Evolutionary conservation across 331 rosid species (phyloP), one percentile per base, ranked within the genome.

Genomic region (Quercus lobata): DNA sequence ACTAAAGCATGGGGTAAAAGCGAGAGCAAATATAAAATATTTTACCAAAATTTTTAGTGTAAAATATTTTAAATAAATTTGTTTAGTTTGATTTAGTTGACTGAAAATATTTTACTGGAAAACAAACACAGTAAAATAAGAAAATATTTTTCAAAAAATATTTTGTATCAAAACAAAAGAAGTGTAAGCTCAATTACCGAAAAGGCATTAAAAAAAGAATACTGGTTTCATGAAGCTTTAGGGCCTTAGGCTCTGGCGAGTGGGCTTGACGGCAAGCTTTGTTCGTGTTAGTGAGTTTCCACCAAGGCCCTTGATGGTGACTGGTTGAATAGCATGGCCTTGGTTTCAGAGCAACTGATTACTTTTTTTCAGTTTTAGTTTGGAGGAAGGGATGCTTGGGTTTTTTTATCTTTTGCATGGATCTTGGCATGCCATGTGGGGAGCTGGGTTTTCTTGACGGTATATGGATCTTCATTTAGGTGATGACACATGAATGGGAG

Each of bases 231-330:
- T 88, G 83, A 83, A 74, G 53, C 79, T 88, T 34, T 82, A 90
- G 84, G 97, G 75, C 78, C 34, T 30, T 30, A 29, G 30, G 4
- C 76, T 90, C 83, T 89, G 93, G 80, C 86, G 85, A 58, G 92
- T 82, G 80, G 96, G 86, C 82, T 87, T 91, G 89, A 95, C 73
- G 54, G 83, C 17, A 80, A 95, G 96, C 89, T 88, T 95, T 25
- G 94, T 88, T 82, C 98, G 94, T 62, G 68, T 14, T 49, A 93
- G 69, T 84, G 97, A 90, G 83, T 96, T 90, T 82, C 97, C 98
- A 19, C 89, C 88, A 18, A 95, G 98, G 41, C 99, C 97, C 52
- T 88, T 91, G 44, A 91, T 66, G 53, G 88, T 49, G 84, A 84
- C 88, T 25, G 93, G 92, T 76, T 92, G 94, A 37, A 90, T 87